Base-by-base conservation (phyloP, 1,284 basidiomycete genomes). In the Spongiforma sp. region DNA sequence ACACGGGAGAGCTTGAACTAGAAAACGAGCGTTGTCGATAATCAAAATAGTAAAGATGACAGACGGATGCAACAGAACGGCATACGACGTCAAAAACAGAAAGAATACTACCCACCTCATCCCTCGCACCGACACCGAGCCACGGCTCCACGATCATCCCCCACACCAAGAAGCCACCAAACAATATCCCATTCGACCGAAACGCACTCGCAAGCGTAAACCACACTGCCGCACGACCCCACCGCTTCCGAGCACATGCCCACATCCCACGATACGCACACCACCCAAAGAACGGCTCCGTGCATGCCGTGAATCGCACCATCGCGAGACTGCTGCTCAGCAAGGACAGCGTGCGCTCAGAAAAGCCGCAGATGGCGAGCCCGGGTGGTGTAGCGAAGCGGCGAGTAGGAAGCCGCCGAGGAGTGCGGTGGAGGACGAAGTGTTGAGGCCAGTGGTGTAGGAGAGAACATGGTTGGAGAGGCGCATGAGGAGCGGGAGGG, bases 281-380 rank as follows among this genome's bases (percentile, higher is more conserved):
- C 62, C 87, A 85, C 0, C 96, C 91, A 77, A 93, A 97, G 74
- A 95, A 91, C 0, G 95, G 90, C 73, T 99, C 97, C 52, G 84
- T 89, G 72, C 93, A 97, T 0, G 92, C 86, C 0, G 90, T 88
- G 53, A 90, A 82, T 21, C 86, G 83, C 19, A 94, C 77, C 0
- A 91, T 89, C 1, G 87, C 86, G 1, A 95, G 95, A 37, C 94
- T 93, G 41, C 93, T 94, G 0, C 94, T 86, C 9, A 98, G 71
- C 53, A 96, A 80, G 54, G 93, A 95, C 19, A 98, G 79, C n/a
- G 90, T 62, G 89, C 75, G 0, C 90, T 81, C 4, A 92, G 78
- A 33, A 84, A 79, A 0, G 96, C 90, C 19, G 92, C 78, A 2
- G 80, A 73, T 0, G 82, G 81, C 9, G 88, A 87, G 71, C 71